A percentile compares a stretch with the other conserved stretches of the same genome.
Conservation (phyloP, 495 filamentous ascomycete species). For the Bryoglossum gracile region DNA sequence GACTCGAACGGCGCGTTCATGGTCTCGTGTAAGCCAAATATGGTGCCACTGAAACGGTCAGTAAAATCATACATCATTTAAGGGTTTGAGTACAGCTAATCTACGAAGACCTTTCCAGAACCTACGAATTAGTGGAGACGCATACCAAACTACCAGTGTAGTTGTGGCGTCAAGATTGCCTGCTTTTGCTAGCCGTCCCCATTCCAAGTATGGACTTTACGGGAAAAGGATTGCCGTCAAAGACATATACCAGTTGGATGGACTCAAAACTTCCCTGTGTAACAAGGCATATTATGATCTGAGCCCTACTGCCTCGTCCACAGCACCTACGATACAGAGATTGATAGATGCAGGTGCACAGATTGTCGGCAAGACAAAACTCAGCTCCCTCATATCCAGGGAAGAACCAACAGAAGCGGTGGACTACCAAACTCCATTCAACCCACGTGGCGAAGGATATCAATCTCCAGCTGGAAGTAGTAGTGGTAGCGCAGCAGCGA, state of each 20-base stretch:
- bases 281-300: constrained; percentile 36
- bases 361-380: constrained; percentile 39
- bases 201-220: neutral
- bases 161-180: neutral
- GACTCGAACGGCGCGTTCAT: neutral
- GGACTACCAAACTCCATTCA: constrained; percentile 29
- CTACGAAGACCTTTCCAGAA: neutral
- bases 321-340: constrained; percentile 29
- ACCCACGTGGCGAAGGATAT: constrained; percentile 40
- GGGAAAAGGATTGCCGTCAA: constrained; percentile 29
- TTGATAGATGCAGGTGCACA: constrained; percentile 38
- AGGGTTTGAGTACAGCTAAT: neutral
- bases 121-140: neutral
- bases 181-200: neutral
- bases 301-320: constrained; percentile 25
- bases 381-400: constrained; percentile 20
- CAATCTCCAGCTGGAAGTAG: constrained; percentile 32
- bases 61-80: neutral
- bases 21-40: too few relatives aligned
- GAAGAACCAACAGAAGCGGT: constrained; percentile 11
- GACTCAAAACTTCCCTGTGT: constrained; percentile 33
- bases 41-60: neutral
- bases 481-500: constrained; percentile 30
- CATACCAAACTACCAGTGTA: neutral
- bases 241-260: constrained; percentile 37